Evolutionary conservation across 768 basidiomycete species (phyloP).

Genomic region (Suillus luteus): DNA sequence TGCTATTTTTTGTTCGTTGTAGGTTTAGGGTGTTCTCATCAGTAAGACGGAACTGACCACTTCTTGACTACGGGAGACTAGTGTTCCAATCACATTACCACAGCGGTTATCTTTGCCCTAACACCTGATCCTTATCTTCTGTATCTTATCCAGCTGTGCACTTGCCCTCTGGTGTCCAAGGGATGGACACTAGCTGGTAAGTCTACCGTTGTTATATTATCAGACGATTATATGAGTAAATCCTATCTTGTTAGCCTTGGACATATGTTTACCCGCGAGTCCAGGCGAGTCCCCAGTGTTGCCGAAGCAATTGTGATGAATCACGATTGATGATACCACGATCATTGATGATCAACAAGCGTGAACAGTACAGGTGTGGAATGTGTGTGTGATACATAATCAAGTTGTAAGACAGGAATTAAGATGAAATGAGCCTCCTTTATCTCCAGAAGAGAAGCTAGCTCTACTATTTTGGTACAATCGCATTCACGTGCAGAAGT

Average conservation of each 20-base stretch:
- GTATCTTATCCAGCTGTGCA: background rate
- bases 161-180: constrained; percentile 9
- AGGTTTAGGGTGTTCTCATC: background rate
- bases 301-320: background rate
- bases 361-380: background rate
- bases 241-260: background rate
- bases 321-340: background rate
- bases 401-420: background rate
- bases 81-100: background rate
- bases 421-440: background rate
- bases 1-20: background rate
- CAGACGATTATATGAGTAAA: background rate
- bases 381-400: background rate
- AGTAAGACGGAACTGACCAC: background rate
- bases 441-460: background rate
- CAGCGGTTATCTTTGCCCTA: background rate
- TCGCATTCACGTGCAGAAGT: background rate
- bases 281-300: background rate
- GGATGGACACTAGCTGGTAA: background rate
- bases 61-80: background rate
- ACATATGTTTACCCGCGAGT: background rate
- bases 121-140: background rate
- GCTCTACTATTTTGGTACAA: background rate
- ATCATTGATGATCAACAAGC: background rate
- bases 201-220: background rate